A percentile compares a stretch with the other conserved stretches of the same genome.
Evolutionary conservation across 169 alveolate genomes (phyloP).

Genomic region (Cryptosporidium baileyi): DNA sequence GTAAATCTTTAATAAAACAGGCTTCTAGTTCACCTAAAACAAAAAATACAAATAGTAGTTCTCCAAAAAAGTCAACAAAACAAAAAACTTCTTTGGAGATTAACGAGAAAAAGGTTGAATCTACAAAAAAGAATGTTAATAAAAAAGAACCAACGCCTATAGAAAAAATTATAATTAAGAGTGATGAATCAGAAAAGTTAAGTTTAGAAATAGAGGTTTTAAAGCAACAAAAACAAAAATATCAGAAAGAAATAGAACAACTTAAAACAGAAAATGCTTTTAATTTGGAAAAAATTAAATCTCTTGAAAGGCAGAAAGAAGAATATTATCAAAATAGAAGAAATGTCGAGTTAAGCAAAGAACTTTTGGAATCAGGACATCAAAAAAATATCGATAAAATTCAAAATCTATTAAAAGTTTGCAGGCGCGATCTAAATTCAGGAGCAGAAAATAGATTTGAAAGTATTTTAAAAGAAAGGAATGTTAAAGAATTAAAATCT

Average conservation of each 20-base stretch:
- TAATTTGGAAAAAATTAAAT: not conserved
- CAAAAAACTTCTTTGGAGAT: not conserved
- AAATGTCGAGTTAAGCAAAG: slow-evolving; percentile 5
- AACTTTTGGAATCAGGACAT: slow-evolving; percentile 35
- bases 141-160: not conserved
- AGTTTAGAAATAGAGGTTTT: not conserved
- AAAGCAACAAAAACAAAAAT: not conserved
- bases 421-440: not conserved
- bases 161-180: not conserved
- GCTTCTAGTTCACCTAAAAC: slow-evolving; percentile 23
- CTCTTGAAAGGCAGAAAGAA: slow-evolving; percentile 37
- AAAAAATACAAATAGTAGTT: not conserved
- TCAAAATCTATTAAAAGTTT: slow-evolving; percentile 9
- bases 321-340: slow-evolving; percentile 35
- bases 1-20: not conserved
- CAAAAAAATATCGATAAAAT: slow-evolving; percentile 52
- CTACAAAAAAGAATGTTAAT: not conserved
- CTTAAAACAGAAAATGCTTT: slow-evolving; percentile 18
- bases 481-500: not conserved
- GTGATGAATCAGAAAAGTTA: not conserved
- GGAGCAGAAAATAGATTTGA: not conserved
- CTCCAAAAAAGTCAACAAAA: slow-evolving; percentile 10
- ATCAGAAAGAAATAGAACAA: slow-evolving; percentile 16
- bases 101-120: not conserved
- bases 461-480: not conserved